phyloP scores from a whole-genome alignment of 345 rosid genomes.

The Reutealis trisperma region DNA sequence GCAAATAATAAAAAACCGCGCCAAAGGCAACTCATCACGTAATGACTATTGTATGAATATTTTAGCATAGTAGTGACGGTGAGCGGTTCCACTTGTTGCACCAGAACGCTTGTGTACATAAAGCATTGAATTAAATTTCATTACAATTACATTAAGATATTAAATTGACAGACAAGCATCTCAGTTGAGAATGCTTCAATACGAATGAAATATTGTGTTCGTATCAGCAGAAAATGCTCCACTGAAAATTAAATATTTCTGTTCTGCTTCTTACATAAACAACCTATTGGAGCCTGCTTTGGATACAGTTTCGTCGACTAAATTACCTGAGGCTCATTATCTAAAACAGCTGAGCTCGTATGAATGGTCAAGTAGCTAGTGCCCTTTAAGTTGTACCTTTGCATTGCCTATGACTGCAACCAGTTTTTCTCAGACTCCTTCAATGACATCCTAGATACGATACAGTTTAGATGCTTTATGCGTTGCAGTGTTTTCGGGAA shows the following conservation, averaged over 20 bases:
- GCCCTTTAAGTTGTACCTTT: not conserved
- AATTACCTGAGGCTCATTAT: not conserved
- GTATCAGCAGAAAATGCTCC: slow-evolving; percentile 10
- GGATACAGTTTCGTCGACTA: not conserved
- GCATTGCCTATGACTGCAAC: not conserved
- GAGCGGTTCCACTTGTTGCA: not conserved
- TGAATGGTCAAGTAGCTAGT: not conserved
- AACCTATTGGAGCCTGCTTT: not conserved
- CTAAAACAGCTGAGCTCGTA: slow-evolving; percentile 16
- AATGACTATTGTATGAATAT: no score
- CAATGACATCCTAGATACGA: not conserved
- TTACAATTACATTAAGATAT: slow-evolving; percentile 8
- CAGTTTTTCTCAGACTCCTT: not conserved
- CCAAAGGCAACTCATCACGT: no score
- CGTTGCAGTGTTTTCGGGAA: not conserved
- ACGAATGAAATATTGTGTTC: not conserved
- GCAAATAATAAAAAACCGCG: no score
- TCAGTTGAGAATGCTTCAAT: not conserved
- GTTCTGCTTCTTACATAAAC: not conserved
- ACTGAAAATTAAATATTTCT: not conserved
- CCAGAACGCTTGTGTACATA: not conserved
- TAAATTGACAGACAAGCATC: slow-evolving; percentile 2
- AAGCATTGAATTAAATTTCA: slow-evolving; percentile 6
- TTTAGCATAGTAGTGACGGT: no score
- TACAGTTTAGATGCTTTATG: not conserved